Base-by-base conservation (phyloP, 345 rosid species). In the Cardamine chenopodiifolia region DNA sequence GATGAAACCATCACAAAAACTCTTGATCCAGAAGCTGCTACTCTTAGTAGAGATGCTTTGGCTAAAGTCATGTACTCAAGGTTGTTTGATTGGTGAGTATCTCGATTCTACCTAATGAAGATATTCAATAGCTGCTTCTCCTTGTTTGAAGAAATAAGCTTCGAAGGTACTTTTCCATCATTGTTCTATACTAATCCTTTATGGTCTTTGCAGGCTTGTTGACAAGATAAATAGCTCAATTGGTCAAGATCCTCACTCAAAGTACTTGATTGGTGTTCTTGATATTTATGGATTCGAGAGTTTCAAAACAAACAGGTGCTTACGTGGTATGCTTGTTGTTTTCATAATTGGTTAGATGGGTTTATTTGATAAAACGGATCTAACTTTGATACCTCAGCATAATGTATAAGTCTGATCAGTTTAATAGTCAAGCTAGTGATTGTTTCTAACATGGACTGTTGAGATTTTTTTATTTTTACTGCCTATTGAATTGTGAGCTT, bases 221-320 rank as follows among this genome's bases (percentile, higher is more conserved):
- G 91, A 90, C 74, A 95, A 86, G 73, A 95, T 95, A 58, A 95
- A 95, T 68, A 86, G 66, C 74, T 90, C 97, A 42, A 95, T 95
- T 68, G 98, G 99, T 69, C 99, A 95, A 82, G 99, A 95, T 78
- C 91, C 94, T 68, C 53, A 86, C 48, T 92, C 98, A 12, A 92
- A 89, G 83, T 85, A 60, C 80, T 83, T 95, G 66, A 92, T 95
- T 72, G 99, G 98, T 11, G 99, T 95, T 75, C 88, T 95, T 80
- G 99, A 95, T 88, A 95, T 95, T 39, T 95, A 95, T 80, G 99
- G 99, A 74, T 95, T 95, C 75, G 99, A 95, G 87, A 95, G 98
- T 86, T 95, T 95, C 90, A 90, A 92, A 87, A 92, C 98, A 81
- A 95, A 95, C 91, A 95, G 99, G 99, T 95, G 90, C 91, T 85